Base-by-base conservation (phyloP, 1,284 basidiomycete genomes). In the Papiliotrema nemorosa region DNA sequence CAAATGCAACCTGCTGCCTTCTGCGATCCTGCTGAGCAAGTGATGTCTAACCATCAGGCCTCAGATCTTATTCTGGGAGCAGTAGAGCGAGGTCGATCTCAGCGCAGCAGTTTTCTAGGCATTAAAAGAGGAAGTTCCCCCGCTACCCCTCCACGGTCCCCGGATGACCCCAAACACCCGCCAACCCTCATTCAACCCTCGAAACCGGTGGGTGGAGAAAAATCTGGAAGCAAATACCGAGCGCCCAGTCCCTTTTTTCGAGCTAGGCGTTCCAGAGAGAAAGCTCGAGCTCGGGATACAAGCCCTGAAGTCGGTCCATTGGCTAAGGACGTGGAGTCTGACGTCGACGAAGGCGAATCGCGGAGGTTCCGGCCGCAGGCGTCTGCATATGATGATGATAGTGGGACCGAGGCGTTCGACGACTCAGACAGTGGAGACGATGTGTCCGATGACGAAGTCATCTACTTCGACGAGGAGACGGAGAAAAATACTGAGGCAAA, bases 391-490 rank as follows among this genome's bases (percentile, higher is more conserved):
- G 67, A 69, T 35, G 63, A 59, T 26, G 59, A 60, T n/a, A 63
- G 62, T 33, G 62, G 55, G 7, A 63, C 63, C 47, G 64, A 66
- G 26, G 50, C 47, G 2, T 55, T 54, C 33, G 50, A 50, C n/a
- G 59, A 64, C 18, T 53, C 54, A 3, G 59, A 50, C 18, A 78
- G 78, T 7, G 78, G 80, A 79, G 14, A 80, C 16, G 77, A 73
- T 5, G 67, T 71, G 18, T 60, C 59, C 24, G 71, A 72, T 34
- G 64, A 62, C 37, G 70, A 67, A 5, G 73, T 76, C 26, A 64
- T 42, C 46, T 80, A 82, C 41, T 85, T 91, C 58, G 88, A 93
- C 72, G 81, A 84, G 42, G 79, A 88, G 62, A 94, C 85, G 0
- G 81, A 83, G 63, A 76, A 79, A 60, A 85, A 87, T 66, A 86